These are phyloP conservation scores for Botryotinia globosa DNA, from an alignment of 2,329 filamentous ascomycete species.

Conservation along the genomic window DNA sequence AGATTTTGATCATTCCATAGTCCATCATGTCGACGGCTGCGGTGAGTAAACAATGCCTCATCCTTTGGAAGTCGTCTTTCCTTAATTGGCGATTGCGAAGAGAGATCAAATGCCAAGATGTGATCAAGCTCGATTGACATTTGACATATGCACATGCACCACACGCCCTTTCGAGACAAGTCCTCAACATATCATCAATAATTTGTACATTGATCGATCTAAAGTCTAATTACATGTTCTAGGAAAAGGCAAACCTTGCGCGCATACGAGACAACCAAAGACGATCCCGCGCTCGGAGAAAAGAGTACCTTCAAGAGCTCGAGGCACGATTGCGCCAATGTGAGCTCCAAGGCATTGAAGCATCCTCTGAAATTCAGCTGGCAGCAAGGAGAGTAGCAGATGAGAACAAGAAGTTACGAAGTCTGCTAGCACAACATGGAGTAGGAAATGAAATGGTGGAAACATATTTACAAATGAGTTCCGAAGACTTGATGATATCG, in stretches of 20 bases:
- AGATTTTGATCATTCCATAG: neutral
- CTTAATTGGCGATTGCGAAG: neutral
- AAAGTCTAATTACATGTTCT: constrained; percentile 12
- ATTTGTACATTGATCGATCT: neutral
- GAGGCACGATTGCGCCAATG: constrained; percentile 62
- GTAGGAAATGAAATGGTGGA: constrained; percentile 54
- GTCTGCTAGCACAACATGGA: constrained; percentile 56
- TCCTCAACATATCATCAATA: neutral
- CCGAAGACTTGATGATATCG: constrained; percentile 21
- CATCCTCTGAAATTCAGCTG: constrained; percentile 67
- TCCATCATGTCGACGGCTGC: constrained; percentile 9
- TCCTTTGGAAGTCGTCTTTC: neutral
- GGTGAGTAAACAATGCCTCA: constrained; percentile 1
- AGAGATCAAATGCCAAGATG: constrained; percentile 5
- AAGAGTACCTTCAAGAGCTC: constrained; percentile 69
- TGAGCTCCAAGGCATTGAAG: constrained; percentile 64
- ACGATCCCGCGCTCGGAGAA: constrained; percentile 69
- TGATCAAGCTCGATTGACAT: neutral
- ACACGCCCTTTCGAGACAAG: neutral
- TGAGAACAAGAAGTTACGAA: constrained; percentile 64
- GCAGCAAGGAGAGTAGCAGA: constrained; percentile 66
- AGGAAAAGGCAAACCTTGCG: constrained; percentile 42
- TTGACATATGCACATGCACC: neutral
- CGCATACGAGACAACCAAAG: constrained; percentile 76
- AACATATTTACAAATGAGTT: constrained; percentile 27